Evolutionary conservation across 2,329 filamentous ascomycete genomes (phyloP), one percentile per base, ranked within the genome.

Genomic region (Claviceps sp.): DNA sequence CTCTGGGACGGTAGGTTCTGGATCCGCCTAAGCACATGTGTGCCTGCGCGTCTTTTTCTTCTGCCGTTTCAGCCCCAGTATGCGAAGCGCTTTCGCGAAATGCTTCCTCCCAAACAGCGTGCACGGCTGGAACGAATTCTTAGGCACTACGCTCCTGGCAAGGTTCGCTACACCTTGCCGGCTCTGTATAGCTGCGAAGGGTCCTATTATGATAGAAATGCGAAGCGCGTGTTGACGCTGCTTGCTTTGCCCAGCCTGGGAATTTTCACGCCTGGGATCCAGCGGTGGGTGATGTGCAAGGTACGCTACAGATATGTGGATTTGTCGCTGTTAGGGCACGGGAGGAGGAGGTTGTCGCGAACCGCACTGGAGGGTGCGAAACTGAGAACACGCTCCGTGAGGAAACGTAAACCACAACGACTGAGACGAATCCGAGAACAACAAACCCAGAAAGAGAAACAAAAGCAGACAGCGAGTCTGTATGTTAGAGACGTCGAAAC

Each of bases 1-100:
- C 62, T 76, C 51, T 85, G 74, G 67, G 81, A 85, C 62, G 76
- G 78, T 0, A 76, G 81, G 2, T 84, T 75, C 63, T 85, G 81
- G 81, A 64, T 83, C 16, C 69, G 72, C 16, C 52, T 80, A 9
- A 63, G 65, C 20, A 65, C 70, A 47, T 70, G 72, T 5, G 63
- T 72, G 6, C 70, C 70, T 3, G 67, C 67, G 48, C 61, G 62
- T 14, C 64, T 77, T 16, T 61, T 66, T 18, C 55, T 81, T 2
- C 68, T 67, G 37, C 78, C 78, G 0, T 74, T 77, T 57, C 61
- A 67, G 2, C 56, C 59, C 1, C 67, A 68, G 37, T 64, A 74
- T 54, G 68, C 70, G 42, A 74, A 76, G 56, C 55, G 64, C 0
- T 79, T 81, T 55, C 71, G 74, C 18, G 70, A 70, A 42, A 66